Evolutionary conservation across 2,329 filamentous ascomycete genomes (phyloP), one percentile per base, ranked within the genome.

Genomic region (Ramichloridium luteum): DNA sequence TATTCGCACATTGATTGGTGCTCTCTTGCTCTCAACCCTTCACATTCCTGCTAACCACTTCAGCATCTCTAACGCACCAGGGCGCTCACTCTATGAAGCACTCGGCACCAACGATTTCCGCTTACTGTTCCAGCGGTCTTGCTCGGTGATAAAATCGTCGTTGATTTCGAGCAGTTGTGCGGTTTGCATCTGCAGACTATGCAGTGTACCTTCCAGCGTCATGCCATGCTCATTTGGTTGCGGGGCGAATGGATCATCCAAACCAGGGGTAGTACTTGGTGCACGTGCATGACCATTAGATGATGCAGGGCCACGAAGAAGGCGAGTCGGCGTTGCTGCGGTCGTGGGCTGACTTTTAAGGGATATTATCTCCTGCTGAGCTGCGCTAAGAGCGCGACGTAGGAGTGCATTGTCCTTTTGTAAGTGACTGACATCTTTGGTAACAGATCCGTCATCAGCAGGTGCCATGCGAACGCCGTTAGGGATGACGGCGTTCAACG

Each of bases 161-260:
- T 54, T 54, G 32, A 54, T 43, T 36, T 55, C 51, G 12, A 53
- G 31, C 29, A 55, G 33, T 30, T 55, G 51, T 35, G 51, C 47
- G 3, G 50, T 51, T 29, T 55, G 51, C 23, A 54, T 31, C 8
- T 45, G 44, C 16, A 53, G 39, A 28, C 48, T 51, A 17, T 48
- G 49, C 17, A 54, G 33, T 1, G 50, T 52, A 13, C 51, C 50
- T 36, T 53, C 50, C n/a, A 54, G 43, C 11, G 48, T 49, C 30
- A 43, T 39, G 4, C 31, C 23, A 17, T 28, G 30, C 28, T 29
- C 15, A 5, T 13, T 4, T 15, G 16, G 14, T 4, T 30, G 16
- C 16, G 14, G 25, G 13, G n/a, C 6, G 6, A 9, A 16, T 12
- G 12, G 13, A 4, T 20, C 16, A 11, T 36, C 16, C 6, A 25